Evolutionary conservation across 495 filamentous ascomycete genomes (phyloP).

Genomic region (Parmelia sp.): DNA sequence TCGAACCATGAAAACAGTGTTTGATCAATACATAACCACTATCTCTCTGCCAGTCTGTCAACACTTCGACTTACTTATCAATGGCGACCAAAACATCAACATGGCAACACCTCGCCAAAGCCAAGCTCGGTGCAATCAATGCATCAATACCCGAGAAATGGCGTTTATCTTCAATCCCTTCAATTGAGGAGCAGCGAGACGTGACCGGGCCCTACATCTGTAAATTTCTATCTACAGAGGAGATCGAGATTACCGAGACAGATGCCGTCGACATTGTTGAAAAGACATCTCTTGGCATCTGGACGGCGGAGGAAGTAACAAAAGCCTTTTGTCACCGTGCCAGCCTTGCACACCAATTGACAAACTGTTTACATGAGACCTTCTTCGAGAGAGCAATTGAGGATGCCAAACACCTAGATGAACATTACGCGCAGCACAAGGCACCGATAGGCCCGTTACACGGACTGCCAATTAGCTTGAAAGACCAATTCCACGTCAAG

Average conservation of each 20-base stretch:
- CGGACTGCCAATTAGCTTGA: constrained; percentile 60
- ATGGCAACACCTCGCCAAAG: constrained; percentile 43
- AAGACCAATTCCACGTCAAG: constrained; percentile 66
- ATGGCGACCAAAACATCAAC: constrained; percentile 18
- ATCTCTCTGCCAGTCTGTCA: neutral
- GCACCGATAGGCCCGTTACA: constrained; percentile 53
- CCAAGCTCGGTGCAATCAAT: constrained; percentile 49
- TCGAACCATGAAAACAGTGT: neutral
- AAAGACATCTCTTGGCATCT: constrained; percentile 41
- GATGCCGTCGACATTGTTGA: constrained; percentile 46
- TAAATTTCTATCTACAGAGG: constrained; percentile 47
- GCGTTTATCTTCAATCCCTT: constrained; percentile 45
- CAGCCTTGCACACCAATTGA: constrained; percentile 52
- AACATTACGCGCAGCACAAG: constrained; percentile 43
- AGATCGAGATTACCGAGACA: constrained; percentile 53
- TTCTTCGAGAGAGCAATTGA: constrained; percentile 57
- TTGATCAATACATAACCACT: neutral
- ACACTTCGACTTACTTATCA: neutral
- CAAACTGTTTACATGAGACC: constrained; percentile 56
- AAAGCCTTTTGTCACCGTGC: constrained; percentile 53
- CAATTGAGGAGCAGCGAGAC: constrained; percentile 48
- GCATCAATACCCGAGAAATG: constrained; percentile 53
- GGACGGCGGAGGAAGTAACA: constrained; percentile 46
- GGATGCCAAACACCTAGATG: constrained; percentile 54
- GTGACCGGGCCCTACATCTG: constrained; percentile 57